Percentiles rank a stretch among this genome's conserved stretches.
Evolutionary conservation across 1,284 basidiomycete genomes (phyloP).

Genomic region (Cutaneotrichosporon sp.): DNA sequence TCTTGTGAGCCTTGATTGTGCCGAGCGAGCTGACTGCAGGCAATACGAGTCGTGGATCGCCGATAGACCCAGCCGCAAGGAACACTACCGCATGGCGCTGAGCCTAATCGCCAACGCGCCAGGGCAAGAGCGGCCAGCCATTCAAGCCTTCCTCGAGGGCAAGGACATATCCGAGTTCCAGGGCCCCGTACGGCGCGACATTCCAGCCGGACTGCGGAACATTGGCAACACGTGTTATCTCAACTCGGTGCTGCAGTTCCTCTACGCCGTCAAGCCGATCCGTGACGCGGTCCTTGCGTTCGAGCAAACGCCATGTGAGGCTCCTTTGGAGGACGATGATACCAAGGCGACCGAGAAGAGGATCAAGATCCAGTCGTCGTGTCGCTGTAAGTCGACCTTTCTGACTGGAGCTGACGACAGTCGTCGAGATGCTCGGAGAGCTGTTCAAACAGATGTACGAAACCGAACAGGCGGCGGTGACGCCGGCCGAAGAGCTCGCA

Average conservation of each 20-base stretch:
- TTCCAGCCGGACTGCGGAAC: slow-evolving; percentile 52
- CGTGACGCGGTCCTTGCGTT: slow-evolving; percentile 46
- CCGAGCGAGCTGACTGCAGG: slow-evolving; percentile 25
- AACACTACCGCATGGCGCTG: slow-evolving; percentile 46
- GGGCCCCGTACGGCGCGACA: slow-evolving; percentile 37
- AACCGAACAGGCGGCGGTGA: slow-evolving; percentile 40
- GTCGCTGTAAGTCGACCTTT: slow-evolving; percentile 37
- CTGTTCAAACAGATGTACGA: slow-evolving; percentile 48
- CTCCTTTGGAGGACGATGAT: background rate
- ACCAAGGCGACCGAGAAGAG: slow-evolving; percentile 19
- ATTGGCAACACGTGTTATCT: slow-evolving; percentile 54
- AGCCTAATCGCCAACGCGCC: slow-evolving; percentile 44
- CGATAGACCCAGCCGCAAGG: slow-evolving; percentile 27
- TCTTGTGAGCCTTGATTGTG: slow-evolving; percentile 36
- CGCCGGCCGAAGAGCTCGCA: slow-evolving; percentile 50
- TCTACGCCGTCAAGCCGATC: slow-evolving; percentile 50
- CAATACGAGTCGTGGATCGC: slow-evolving; percentile 42
- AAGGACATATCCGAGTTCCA: slow-evolving; percentile 30
- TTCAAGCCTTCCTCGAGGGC: slow-evolving; percentile 37
- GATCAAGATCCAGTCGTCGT: slow-evolving; percentile 25
- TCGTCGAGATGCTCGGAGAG: slow-evolving; percentile 43
- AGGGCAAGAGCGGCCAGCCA: slow-evolving; percentile 39
- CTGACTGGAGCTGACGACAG: slow-evolving; percentile 24
- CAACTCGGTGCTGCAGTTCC: slow-evolving; percentile 51
- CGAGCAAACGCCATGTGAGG: background rate